phyloP scores from a whole-genome alignment of 371 early-diverging fungal species.

The Mucor plumbeus region DNA sequence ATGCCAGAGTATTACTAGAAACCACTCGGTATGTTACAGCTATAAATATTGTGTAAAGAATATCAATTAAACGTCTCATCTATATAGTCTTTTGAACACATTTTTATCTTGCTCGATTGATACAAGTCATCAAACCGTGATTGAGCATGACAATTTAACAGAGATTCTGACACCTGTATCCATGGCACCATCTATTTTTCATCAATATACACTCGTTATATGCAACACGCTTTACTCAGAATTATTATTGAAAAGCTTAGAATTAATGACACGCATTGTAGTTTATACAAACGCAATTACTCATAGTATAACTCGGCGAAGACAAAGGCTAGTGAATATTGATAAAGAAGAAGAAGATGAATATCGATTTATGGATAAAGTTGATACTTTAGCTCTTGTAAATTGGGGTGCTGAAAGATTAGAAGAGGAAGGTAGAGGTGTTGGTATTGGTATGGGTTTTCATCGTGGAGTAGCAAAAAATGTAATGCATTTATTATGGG shows the following conservation, averaged over 20 bases:
- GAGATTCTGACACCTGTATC: conserved; percentile 36
- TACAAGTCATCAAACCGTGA: conserved; percentile 36
- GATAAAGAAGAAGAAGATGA: conserved; percentile 14
- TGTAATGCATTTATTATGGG: conserved; percentile 52
- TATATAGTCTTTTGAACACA: conserved; percentile 37
- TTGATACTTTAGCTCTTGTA: conserved; percentile 36
- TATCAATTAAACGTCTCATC: neutral
- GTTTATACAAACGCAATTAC: conserved; percentile 47
- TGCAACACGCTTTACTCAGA: conserved; percentile 48
- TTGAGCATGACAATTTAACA: conserved; percentile 44
- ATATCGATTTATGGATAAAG: conserved; percentile 30
- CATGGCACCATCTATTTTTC: conserved; percentile 43
- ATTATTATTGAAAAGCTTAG: conserved; percentile 37
- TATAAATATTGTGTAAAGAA: too few relatives aligned
- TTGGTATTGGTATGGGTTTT: conserved; percentile 52
- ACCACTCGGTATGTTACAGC: conserved; percentile 35
- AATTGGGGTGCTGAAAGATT: conserved; percentile 49
- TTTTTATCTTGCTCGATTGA: conserved; percentile 40
- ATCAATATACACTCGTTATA: conserved; percentile 46
- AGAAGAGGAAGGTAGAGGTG: conserved; percentile 50
- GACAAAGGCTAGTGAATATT: conserved; percentile 7
- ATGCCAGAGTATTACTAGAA: conserved; percentile 45
- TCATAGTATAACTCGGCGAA: conserved; percentile 29
- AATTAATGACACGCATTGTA: conserved; percentile 40
- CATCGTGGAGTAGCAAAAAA: conserved; percentile 51